These are phyloP conservation scores for Stagonosporopsis rhizophila DNA, from an alignment of 2,329 filamentous ascomycete species.

Conservation along the genomic window DNA sequence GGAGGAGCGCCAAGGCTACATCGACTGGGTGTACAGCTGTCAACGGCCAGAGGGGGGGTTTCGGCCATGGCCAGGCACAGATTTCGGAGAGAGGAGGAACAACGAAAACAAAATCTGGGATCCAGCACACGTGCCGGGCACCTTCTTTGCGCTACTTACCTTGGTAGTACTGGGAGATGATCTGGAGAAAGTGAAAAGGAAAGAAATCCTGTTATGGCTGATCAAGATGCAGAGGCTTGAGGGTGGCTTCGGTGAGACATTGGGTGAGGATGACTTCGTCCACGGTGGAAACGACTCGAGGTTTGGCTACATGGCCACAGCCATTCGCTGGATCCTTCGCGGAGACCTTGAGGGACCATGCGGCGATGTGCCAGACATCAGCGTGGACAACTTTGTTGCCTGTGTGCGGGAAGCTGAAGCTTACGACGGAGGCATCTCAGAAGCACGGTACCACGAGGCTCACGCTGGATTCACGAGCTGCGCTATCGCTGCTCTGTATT, in stretches of 20 bases:
- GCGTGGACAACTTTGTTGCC: conserved; percentile 71
- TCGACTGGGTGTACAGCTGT: conserved; percentile 82
- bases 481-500: conserved; percentile 76
- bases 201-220: conserved; percentile 76
- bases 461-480: conserved; percentile 94
- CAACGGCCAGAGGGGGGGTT: conserved; percentile 90
- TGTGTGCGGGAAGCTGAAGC: conserved; percentile 75
- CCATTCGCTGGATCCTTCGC: conserved; percentile 81
- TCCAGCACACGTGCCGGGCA: conserved; percentile 84
- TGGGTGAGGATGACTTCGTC: conserved; percentile 67
- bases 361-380: conserved; percentile 72
- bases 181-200: conserved; percentile 68
- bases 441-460: conserved; percentile 79
- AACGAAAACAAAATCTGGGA: conserved; percentile 67
- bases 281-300: conserved; percentile 84
- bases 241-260: conserved; percentile 88
- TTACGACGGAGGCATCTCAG: conserved; percentile 85
- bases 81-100: conserved; percentile 58
- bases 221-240: conserved; percentile 76
- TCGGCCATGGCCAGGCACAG: conserved; percentile 78
- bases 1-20: conserved; percentile 63
- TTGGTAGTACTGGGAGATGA: conserved; percentile 72
- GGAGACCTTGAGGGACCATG: conserved; percentile 63
- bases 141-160: conserved; percentile 83
- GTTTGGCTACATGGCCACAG: conserved; percentile 84